Conservation (phyloP, 225 moss, liverwort and hornwort species). For the Polytrichum formosum region DNA sequence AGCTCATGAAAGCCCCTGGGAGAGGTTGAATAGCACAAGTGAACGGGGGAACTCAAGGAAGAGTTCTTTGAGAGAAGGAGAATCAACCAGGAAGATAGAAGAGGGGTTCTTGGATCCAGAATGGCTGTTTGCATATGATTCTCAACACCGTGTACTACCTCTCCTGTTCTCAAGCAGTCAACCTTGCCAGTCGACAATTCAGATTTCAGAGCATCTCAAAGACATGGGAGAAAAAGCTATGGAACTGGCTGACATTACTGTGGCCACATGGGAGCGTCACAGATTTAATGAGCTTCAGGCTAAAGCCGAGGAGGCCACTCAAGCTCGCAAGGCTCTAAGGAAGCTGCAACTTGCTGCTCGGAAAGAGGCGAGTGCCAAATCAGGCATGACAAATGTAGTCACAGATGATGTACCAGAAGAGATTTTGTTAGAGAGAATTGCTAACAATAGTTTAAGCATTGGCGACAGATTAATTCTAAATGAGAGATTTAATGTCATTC, state of each 20-base stretch:
- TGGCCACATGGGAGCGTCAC: constrained; percentile 34
- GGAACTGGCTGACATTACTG: constrained; percentile 29
- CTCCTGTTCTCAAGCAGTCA: constrained; percentile 20
- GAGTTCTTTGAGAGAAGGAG: background rate
- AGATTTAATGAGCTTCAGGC: constrained; percentile 38
- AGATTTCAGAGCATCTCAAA: constrained; percentile 44
- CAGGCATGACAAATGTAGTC: background rate
- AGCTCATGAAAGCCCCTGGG: background rate
- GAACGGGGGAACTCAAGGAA: background rate
- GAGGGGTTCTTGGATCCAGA: constrained; percentile 25
- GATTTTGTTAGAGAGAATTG: background rate
- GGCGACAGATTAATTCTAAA: too few relatives aligned
- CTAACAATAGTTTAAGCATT: too few relatives aligned
- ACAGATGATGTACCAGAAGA: background rate
- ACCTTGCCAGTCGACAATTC: constrained; percentile 32
- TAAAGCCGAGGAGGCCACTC: constrained; percentile 37
- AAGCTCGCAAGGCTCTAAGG: constrained; percentile 47
- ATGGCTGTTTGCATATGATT: constrained; percentile 52
- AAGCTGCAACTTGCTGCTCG: constrained; percentile 53
- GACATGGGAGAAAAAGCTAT: constrained; percentile 29
- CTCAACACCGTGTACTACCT: constrained; percentile 50
- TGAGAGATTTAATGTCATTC: background rate
- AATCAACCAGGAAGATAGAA: constrained; percentile 9
- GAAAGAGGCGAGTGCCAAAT: constrained; percentile 26
- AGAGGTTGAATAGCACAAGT: background rate